These are phyloP conservation scores for Mortierella sp. DNA, from an alignment of 371 early-diverging fungal species.

Conservation along the genomic window DNA sequence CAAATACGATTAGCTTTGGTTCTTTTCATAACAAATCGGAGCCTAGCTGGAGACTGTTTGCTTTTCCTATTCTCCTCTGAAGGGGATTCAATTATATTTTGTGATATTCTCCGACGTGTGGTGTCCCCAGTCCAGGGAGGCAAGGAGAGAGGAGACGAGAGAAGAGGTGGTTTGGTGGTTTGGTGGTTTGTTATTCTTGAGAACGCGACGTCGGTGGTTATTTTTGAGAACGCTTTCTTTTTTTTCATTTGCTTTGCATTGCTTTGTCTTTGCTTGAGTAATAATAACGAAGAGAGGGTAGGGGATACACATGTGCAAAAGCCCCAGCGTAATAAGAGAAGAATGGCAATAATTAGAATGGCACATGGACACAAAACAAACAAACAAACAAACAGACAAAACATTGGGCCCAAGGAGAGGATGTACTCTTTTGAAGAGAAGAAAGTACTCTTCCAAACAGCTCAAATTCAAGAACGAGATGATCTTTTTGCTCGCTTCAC, in stretches of 20 bases:
- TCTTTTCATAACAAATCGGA: no score
- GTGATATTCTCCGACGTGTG: no score
- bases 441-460: neutral
- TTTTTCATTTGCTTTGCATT: neutral
- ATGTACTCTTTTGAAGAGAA: neutral
- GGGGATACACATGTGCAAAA: neutral
- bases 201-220: neutral
- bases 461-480: neutral
- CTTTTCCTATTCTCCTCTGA: no score
- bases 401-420: neutral
- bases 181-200: neutral
- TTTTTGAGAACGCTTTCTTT: neutral
- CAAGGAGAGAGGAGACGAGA: neutral
- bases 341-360: neutral
- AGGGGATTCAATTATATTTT: no score
- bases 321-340: neutral
- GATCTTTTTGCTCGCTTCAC: neutral
- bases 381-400: neutral
- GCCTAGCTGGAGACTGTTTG: no score
- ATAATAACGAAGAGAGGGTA: no score
- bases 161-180: neutral
- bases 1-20: no score
- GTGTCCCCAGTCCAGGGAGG: no score
- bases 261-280: neutral
- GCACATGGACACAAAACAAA: constrained; percentile 4